Percentiles rank a stretch among this genome's conserved stretches.
Evolutionary conservation across 768 basidiomycete genomes (phyloP).

Genomic region (Amanita rimosa): DNA sequence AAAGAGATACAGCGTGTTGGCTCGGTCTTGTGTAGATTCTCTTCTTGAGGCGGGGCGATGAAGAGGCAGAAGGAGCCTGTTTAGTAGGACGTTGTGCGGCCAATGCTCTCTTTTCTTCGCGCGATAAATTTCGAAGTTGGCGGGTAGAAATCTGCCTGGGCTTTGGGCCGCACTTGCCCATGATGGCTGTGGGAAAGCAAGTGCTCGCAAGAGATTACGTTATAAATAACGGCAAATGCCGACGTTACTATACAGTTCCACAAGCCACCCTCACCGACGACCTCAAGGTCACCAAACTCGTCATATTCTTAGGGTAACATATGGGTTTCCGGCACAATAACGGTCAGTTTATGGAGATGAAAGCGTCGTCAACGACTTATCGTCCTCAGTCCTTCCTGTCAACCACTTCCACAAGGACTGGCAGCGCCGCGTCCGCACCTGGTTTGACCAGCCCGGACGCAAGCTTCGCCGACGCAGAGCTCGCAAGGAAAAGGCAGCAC

Average conservation of each 20-base stretch:
- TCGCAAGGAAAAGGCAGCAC: slow-evolving; percentile 82
- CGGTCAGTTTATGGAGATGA: slow-evolving; percentile 32
- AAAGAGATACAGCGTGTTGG: background rate
- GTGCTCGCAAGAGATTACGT: slow-evolving; percentile 3
- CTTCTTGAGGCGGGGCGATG: background rate
- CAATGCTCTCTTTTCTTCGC: slow-evolving; percentile 2
- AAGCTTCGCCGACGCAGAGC: slow-evolving; percentile 92
- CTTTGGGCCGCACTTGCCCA: slow-evolving; percentile 7
- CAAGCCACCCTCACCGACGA: slow-evolving; percentile 33
- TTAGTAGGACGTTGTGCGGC: background rate
- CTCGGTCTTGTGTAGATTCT: background rate
- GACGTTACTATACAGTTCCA: slow-evolving; percentile 25
- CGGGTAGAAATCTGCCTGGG: slow-evolving; percentile 3
- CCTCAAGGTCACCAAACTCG: slow-evolving; percentile 11
- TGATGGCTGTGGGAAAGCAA: background rate
- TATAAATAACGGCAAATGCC: slow-evolving; percentile 20
- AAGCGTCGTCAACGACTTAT: slow-evolving; percentile 6
- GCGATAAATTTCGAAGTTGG: background rate
- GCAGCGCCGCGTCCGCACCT: slow-evolving; percentile 92
- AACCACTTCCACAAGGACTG: slow-evolving; percentile 99
- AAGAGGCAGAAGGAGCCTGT: background rate
- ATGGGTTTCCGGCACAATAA: slow-evolving; percentile 81
- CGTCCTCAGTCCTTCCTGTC: slow-evolving; percentile 61
- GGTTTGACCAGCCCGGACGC: slow-evolving; percentile 98
- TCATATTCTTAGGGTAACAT: slow-evolving; percentile 27